Evolutionary conservation across 257 asterid genomes (phyloP).

Genomic region (Salvia hispanica): DNA sequence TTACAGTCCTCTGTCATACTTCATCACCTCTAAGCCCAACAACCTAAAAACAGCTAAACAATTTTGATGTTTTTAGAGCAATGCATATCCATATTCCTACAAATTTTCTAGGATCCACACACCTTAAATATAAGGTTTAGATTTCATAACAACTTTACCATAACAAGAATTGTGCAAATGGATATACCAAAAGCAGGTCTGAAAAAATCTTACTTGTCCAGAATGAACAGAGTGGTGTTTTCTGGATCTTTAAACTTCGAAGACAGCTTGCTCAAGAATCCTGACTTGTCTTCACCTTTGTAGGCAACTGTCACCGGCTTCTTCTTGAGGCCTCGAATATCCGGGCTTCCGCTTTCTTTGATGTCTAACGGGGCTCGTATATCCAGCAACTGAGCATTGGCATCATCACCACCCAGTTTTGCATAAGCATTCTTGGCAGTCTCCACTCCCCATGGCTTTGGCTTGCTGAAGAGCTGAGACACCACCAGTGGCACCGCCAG

Average conservation of each 20-base stretch:
- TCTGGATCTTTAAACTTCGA: slow-evolving; percentile 83
- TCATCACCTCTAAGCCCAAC: neutral
- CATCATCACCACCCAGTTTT: slow-evolving; percentile 74
- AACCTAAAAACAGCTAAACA: no score
- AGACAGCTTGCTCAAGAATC: slow-evolving; percentile 73
- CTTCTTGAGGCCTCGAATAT: slow-evolving; percentile 75
- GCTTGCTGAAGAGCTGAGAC: slow-evolving; percentile 61
- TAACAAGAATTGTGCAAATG: neutral
- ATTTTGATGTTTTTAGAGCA: neutral
- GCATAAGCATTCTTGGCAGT: slow-evolving; percentile 77
- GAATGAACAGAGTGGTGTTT: slow-evolving; percentile 76
- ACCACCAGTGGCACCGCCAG: slow-evolving; percentile 69
- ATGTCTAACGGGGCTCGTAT: slow-evolving; percentile 53
- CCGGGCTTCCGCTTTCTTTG: slow-evolving; percentile 71
- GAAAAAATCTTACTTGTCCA: slow-evolving; percentile 86
- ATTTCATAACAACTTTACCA: no score
- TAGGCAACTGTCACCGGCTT: slow-evolving; percentile 67
- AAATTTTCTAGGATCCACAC: neutral
- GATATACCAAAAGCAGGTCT: neutral
- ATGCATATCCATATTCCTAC: slow-evolving; percentile 11
- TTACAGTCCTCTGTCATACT: neutral
- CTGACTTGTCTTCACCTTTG: slow-evolving; percentile 73
- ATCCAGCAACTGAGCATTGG: slow-evolving; percentile 70
- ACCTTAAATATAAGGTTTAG: slow-evolving; percentile 14
- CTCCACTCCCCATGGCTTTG: slow-evolving; percentile 86